Evolutionary conservation across 148 eudicot genomes (phyloP).

Genomic region (Camellia sinensis): DNA sequence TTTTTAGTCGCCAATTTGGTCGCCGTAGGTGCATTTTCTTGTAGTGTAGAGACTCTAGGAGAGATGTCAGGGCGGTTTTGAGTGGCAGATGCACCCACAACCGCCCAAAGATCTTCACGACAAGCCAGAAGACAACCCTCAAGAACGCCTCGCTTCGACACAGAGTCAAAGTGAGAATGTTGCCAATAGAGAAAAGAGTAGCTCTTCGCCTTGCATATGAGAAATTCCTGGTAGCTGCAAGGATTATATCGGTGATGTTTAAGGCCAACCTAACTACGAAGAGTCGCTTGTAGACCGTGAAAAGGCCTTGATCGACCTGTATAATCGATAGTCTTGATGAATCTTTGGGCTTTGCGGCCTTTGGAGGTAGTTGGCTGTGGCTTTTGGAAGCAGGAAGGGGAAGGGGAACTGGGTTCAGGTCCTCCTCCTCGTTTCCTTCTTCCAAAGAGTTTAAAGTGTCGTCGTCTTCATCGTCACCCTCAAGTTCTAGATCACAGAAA

Average conservation of each 20-base stretch:
- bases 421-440: constrained; percentile 23
- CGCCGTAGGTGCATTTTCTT: too few species aligned
- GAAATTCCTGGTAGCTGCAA: constrained; percentile 36
- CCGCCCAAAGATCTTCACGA: constrained; percentile 33
- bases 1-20: too few species aligned
- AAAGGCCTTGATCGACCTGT: constrained; percentile 50
- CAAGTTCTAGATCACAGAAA: constrained; percentile 43
- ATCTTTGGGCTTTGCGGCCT: constrained; percentile 8
- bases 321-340: constrained; percentile 40
- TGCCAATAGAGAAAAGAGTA: constrained; percentile 35
- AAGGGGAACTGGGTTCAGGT: not conserved
- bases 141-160: constrained; percentile 45
- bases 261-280: constrained; percentile 29
- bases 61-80: constrained; percentile 34
- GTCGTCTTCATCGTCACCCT: constrained; percentile 18
- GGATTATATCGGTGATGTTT: constrained; percentile 31
- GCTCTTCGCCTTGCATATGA: constrained; percentile 30
- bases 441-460: constrained; percentile 11
- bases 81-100: constrained; percentile 36
- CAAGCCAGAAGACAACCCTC: constrained; percentile 35
- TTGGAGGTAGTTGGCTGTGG: not conserved
- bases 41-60: constrained; percentile 44
- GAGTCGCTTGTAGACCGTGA: constrained; percentile 48
- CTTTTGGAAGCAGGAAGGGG: not conserved
- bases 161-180: constrained; percentile 34